Evolutionary conservation across 768 basidiomycete genomes (phyloP).

Genomic region (Exidia glandulosa): DNA sequence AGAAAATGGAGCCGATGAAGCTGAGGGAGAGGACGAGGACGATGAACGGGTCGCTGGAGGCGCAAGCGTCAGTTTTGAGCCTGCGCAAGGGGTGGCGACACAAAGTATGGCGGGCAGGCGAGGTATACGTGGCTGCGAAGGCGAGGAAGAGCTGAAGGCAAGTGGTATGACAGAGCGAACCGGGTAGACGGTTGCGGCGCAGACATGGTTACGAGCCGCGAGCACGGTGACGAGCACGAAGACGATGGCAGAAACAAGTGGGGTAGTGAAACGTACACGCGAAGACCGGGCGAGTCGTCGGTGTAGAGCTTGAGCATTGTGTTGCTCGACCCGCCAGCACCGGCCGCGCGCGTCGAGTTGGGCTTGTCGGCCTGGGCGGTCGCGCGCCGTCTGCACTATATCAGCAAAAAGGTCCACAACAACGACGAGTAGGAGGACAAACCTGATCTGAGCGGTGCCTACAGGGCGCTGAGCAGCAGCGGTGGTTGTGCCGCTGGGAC

Average conservation of each 20-base stretch:
- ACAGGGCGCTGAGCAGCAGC: slow-evolving; percentile 56
- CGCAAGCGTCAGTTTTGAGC: background rate
- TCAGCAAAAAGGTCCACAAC: background rate
- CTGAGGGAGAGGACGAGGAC: slow-evolving; percentile 91
- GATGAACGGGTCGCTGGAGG: slow-evolving; percentile 82
- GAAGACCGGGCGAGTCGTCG: slow-evolving; percentile 91
- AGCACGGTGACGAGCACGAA: background rate
- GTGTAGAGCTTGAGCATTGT: slow-evolving; percentile 99
- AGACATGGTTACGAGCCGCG: background rate
- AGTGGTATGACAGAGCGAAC: too few relatives aligned
- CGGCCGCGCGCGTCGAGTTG: slow-evolving; percentile 81
- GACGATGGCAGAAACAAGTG: background rate
- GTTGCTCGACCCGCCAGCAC: slow-evolving; percentile 91
- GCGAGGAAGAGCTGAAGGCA: background rate
- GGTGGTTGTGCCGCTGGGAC: slow-evolving; percentile 22
- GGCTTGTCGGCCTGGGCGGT: slow-evolving; percentile 61
- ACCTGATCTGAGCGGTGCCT: slow-evolving; percentile 70
- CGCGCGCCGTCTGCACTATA: slow-evolving; percentile 53
- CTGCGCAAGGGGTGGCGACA: too few relatives aligned
- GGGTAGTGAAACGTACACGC: slow-evolving; percentile 91
- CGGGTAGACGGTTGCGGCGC: background rate
- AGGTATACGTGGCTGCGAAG: background rate
- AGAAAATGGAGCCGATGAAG: slow-evolving; percentile 97
- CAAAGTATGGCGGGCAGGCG: too few relatives aligned
- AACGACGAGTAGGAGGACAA: slow-evolving; percentile 15